Evolutionary conservation across 148 eudicot species (phyloP).

Genomic region (Gaultheria prostrata): DNA sequence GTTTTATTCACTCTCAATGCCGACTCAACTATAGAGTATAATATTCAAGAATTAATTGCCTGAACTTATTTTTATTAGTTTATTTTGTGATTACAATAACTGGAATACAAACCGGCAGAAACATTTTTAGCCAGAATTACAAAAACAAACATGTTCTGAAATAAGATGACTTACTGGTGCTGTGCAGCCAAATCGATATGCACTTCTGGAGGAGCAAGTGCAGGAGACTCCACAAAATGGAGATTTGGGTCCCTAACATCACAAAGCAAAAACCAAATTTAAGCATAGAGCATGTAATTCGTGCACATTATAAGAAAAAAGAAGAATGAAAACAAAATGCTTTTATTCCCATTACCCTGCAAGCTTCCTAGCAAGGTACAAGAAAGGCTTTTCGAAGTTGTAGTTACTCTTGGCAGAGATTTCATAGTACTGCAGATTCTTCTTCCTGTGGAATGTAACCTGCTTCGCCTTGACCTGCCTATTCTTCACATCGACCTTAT

Average conservation of each 20-base stretch:
- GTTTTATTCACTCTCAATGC: too few relatives aligned
- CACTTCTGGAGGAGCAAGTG: slow-evolving; percentile 25
- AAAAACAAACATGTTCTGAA: neutral
- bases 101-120: neutral
- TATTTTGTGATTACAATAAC: neutral
- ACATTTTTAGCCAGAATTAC: neutral
- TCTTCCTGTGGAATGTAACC: too few relatives aligned
- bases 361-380: slow-evolving; percentile 21
- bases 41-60: neutral
- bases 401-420: too few relatives aligned
- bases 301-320: neutral
- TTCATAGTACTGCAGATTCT: too few relatives aligned
- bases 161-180: slow-evolving; percentile 18
- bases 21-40: neutral
- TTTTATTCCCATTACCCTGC: slow-evolving; percentile 13
- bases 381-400: slow-evolving; percentile 11
- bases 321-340: neutral
- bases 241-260: slow-evolving; percentile 17
- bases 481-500: too few relatives aligned
- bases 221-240: slow-evolving; percentile 21
- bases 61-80: too few relatives aligned
- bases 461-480: too few relatives aligned
- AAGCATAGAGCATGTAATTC: neutral
- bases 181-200: slow-evolving; percentile 21
- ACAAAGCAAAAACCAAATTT: slow-evolving; percentile 10